Conservation (phyloP, 1,139 yeast genomes). For the Pneumocystis sp. region DNA sequence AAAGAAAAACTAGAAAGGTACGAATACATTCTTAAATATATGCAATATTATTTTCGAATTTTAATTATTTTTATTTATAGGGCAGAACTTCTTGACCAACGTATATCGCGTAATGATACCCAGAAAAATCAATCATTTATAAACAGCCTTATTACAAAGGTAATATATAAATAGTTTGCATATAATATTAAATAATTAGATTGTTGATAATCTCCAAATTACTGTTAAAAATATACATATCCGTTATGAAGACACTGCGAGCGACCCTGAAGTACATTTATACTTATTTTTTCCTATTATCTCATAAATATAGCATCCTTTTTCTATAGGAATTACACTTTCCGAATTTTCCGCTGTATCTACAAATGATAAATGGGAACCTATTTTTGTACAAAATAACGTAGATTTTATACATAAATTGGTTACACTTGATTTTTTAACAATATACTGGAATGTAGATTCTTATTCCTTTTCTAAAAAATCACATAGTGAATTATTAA, state of each 20-base stretch:
- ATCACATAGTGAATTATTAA: slow-evolving; percentile 15
- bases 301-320: slow-evolving; percentile 33
- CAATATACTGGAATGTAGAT: slow-evolving; percentile 78
- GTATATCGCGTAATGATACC: slow-evolving; percentile 30
- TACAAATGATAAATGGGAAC: slow-evolving; percentile 71
- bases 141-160: slow-evolving; percentile 68
- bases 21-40: slow-evolving; percentile 30
- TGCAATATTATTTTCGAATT: neutral
- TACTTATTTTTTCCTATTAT: slow-evolving; percentile 38
- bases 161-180: neutral
- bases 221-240: slow-evolving; percentile 83
- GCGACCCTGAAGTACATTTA: slow-evolving; percentile 22
- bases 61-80: slow-evolving; percentile 4
- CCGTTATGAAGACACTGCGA: slow-evolving; percentile 63
- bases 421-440: slow-evolving; percentile 56
- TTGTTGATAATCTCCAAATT: slow-evolving; percentile 86
- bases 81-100: slow-evolving; percentile 23
- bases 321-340: slow-evolving; percentile 68
- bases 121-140: slow-evolving; percentile 63
- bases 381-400: slow-evolving; percentile 66
- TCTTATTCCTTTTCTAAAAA: slow-evolving; percentile 26
- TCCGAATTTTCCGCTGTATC: slow-evolving; percentile 84
- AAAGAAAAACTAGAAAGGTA: slow-evolving; percentile 51
- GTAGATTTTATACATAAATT: slow-evolving; percentile 60
- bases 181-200: slow-evolving; percentile 17